phyloP scores from a whole-genome alignment of 371 early-diverging fungal species.

The Cokeromyces recurvatus region DNA sequence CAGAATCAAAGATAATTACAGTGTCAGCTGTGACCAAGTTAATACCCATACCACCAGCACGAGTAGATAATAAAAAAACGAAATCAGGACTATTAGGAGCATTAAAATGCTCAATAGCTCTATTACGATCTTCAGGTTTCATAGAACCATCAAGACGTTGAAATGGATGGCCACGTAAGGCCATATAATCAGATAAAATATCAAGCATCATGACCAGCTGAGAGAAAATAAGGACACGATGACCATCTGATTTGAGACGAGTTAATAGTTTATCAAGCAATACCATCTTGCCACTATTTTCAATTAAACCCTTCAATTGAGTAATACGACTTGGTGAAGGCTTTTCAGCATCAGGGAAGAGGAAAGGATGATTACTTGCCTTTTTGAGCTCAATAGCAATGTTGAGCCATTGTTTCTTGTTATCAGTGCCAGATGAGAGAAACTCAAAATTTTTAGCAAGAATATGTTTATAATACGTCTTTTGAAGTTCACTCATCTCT shows the following conservation, averaged over 20 bases:
- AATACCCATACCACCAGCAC: conserved; percentile 99
- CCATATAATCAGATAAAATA: conserved; percentile 90
- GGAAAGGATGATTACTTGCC: conserved; percentile 98
- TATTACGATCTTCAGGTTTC: conserved; percentile 87
- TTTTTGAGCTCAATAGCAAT: conserved; percentile 98
- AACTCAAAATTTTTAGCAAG: conserved; percentile 88
- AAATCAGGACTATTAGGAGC: conserved; percentile 96
- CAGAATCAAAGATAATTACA: conserved; percentile 99
- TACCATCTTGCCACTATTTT: conserved; percentile 93
- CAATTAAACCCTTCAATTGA: conserved; percentile 74
- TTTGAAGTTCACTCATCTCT: conserved; percentile 86
- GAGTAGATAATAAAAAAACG: conserved; percentile 96
- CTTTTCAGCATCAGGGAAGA: conserved; percentile 90
- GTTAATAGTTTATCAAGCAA: conserved; percentile 89
- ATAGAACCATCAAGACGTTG: conserved; percentile 98
- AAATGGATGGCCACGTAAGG: conserved; percentile 78
- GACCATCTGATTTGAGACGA: conserved; percentile 82
- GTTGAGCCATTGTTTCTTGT: conserved; percentile 87
- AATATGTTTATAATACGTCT: conserved; percentile 90
- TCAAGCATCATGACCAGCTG: conserved; percentile 96
- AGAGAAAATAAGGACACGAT: conserved; percentile 93
- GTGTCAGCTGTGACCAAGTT: conserved; percentile 98
- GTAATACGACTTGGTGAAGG: conserved; percentile 61
- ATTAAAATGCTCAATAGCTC: conserved; percentile 98
- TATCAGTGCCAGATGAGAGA: conserved; percentile 80